These are phyloP conservation scores for Termitomyces sp. DNA, from an alignment of 768 basidiomycete species.

Conservation along the genomic window DNA sequence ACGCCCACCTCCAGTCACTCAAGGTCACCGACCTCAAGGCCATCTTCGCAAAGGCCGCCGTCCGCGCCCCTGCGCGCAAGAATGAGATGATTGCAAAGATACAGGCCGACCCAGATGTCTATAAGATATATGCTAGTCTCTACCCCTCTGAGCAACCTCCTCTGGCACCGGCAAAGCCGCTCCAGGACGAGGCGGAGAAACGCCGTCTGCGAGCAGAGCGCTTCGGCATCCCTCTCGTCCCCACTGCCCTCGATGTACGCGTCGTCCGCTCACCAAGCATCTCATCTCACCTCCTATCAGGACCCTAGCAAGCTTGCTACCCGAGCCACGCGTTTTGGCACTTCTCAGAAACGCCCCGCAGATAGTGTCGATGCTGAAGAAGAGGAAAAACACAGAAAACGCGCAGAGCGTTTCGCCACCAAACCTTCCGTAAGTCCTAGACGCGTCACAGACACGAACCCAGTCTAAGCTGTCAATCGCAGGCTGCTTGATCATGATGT, in stretches of 20 bases:
- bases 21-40: slow-evolving; percentile 70
- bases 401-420: slow-evolving; percentile 58
- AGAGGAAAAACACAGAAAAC: slow-evolving; percentile 50
- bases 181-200: slow-evolving; percentile 44
- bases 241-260: slow-evolving; percentile 17
- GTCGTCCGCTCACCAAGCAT: background rate
- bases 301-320: slow-evolving; percentile 45
- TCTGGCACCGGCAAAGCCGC: background rate
- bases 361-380: slow-evolving; percentile 56
- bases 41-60: slow-evolving; percentile 50
- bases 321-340: slow-evolving; percentile 56
- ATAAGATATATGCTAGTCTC: slow-evolving; percentile 34
- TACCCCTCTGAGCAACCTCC: slow-evolving; percentile 17
- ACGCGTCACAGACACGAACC: background rate
- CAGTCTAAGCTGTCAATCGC: background rate
- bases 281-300: slow-evolving; percentile 24
- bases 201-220: slow-evolving; percentile 61
- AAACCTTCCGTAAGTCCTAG: background rate
- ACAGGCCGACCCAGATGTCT: slow-evolving; percentile 43
- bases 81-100: slow-evolving; percentile 64
- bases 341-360: slow-evolving; percentile 28
- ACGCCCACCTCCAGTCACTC: slow-evolving; percentile 49
- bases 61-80: slow-evolving; percentile 54
- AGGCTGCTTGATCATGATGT: background rate
- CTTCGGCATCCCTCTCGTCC: slow-evolving; percentile 66